phyloP scores from a whole-genome alignment of 2,329 filamentous ascomycete genomes.

The Stylonectria norvegica region DNA sequence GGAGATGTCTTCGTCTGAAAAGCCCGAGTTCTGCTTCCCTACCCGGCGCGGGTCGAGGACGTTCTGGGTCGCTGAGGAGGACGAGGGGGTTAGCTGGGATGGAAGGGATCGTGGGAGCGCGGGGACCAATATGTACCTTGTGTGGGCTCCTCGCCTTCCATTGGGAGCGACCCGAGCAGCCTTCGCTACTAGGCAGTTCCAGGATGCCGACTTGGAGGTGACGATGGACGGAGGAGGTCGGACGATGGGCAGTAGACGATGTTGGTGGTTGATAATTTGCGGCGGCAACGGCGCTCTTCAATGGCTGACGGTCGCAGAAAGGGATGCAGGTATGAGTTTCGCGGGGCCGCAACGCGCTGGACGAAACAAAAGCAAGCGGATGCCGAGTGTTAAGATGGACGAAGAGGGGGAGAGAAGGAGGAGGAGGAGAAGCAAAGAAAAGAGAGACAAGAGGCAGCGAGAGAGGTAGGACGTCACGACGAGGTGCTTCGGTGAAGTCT shows the following conservation, averaged over 20 bases:
- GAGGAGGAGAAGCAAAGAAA: neutral
- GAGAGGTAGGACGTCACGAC: conserved; percentile 12
- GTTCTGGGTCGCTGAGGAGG: conserved; percentile 65
- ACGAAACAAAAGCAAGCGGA: too few relatives aligned
- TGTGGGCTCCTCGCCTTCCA: conserved; percentile 44
- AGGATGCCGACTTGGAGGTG: conserved; percentile 15
- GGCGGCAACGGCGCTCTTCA: conserved; percentile 16
- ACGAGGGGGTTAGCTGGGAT: conserved; percentile 14
- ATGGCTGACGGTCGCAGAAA: too few relatives aligned
- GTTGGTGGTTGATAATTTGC: conserved; percentile 4
- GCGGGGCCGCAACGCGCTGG: conserved; percentile 3
- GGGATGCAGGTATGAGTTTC: conserved; percentile 5
- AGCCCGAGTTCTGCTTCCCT: conserved; percentile 76
- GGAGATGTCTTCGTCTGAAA: conserved; percentile 76
- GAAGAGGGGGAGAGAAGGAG: neutral
- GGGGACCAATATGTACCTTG: conserved; percentile 33
- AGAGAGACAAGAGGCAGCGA: conserved; percentile 5
- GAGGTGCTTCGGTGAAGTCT: too few relatives aligned
- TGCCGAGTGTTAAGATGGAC: too few relatives aligned
- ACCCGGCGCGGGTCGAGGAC: conserved; percentile 76
- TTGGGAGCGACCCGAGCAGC: conserved; percentile 35
- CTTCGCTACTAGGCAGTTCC: conserved; percentile 21
- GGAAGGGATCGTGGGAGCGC: neutral
- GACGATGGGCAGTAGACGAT: conserved; percentile 4
- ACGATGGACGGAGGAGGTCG: conserved; percentile 7